These are phyloP conservation scores for Dalbergia oliveri DNA, from an alignment of 306 rosid genomes.

Conservation along the genomic window DNA sequence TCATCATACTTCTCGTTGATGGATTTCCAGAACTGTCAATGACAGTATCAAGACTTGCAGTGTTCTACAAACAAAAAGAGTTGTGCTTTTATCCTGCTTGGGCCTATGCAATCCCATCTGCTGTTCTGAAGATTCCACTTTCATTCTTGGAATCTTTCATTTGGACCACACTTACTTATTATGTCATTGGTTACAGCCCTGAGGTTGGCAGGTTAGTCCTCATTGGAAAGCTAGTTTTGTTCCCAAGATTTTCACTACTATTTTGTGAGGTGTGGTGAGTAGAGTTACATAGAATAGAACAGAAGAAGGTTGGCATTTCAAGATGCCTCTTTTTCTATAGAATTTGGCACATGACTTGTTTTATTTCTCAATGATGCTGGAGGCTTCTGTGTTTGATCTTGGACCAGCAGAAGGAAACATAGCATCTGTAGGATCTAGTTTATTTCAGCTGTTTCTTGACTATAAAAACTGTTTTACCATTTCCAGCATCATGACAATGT, in stretches of 20 bases:
- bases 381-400: slow-evolving; percentile 24
- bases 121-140: slow-evolving; percentile 62
- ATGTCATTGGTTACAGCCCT: slow-evolving; percentile 70
- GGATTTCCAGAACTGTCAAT: slow-evolving; percentile 59
- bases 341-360: slow-evolving; percentile 1
- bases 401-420: neutral
- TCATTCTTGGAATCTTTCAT: slow-evolving; percentile 64
- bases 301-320: slow-evolving; percentile 14
- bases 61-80: slow-evolving; percentile 68
- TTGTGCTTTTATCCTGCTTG: slow-evolving; percentile 65
- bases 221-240: neutral
- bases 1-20: slow-evolving; percentile 52
- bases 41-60: slow-evolving; percentile 64
- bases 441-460: neutral
- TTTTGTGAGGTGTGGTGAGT: neutral
- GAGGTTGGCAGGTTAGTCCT: slow-evolving; percentile 61
- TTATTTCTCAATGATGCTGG: slow-evolving; percentile 13
- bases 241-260: slow-evolving; percentile 14
- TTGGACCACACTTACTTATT: slow-evolving; percentile 66
- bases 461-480: slow-evolving; percentile 9
- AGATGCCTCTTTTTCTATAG: neutral
- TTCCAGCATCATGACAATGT: slow-evolving; percentile 26
- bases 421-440: slow-evolving; percentile 15
- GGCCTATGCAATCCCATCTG: slow-evolving; percentile 65
- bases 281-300: neutral